phyloP scores from a whole-genome alignment of 257 asterid genomes.

The Przewalskia tangutica region DNA sequence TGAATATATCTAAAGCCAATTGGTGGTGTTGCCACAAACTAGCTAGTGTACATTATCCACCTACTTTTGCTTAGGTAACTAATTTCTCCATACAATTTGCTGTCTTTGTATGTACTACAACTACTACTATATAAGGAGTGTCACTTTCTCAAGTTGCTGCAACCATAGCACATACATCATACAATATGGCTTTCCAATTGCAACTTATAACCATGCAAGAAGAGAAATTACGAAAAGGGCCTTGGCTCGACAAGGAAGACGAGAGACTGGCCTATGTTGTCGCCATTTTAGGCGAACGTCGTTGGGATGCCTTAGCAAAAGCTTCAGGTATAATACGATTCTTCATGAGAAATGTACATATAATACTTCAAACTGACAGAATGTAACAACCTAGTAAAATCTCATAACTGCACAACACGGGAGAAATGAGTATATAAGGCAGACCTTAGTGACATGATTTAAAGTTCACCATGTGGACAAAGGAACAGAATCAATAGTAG shows the following conservation, averaged over 20 bases:
- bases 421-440: too few species aligned
- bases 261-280: constrained; percentile 38
- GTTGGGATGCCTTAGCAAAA: constrained; percentile 75
- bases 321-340: constrained; percentile 38
- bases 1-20: constrained; percentile 8
- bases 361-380: background rate
- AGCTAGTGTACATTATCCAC: constrained; percentile 19
- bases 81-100: background rate
- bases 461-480: background rate
- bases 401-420: background rate
- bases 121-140: constrained; percentile 17
- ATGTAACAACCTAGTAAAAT: background rate
- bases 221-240: constrained; percentile 45
- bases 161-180: background rate
- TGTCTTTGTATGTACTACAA: background rate
- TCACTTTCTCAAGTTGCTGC: background rate
- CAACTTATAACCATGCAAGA: constrained; percentile 26
- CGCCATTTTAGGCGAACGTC: constrained; percentile 41
- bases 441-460: background rate
- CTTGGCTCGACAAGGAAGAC: constrained; percentile 70
- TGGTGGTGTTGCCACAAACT: constrained; percentile 27
- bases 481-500: background rate
- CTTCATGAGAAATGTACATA: too few species aligned
- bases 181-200: background rate
- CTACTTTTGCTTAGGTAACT: constrained; percentile 11